A percentile compares a stretch with the other conserved stretches of the same genome.
These are phyloP conservation scores for Malus orientalis DNA, from an alignment of 306 rosid genomes.

Conservation along the genomic window DNA sequence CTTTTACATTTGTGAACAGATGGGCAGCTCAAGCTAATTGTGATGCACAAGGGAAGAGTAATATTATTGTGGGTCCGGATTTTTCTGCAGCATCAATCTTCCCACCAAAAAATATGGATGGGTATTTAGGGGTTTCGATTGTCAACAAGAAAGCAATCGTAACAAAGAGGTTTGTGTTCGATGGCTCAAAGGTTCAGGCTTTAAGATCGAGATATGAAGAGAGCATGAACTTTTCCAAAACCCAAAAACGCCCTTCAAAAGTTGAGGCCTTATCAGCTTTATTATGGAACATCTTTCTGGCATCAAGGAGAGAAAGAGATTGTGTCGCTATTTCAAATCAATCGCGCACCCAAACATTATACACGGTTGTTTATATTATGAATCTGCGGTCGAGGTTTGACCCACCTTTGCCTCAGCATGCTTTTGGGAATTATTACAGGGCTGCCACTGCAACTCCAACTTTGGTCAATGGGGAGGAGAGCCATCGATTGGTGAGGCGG, in stretches of 20 bases:
- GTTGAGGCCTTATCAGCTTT: constrained; percentile 50
- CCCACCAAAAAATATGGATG: constrained; percentile 26
- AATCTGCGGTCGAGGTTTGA: constrained; percentile 6
- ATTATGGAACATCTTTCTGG: constrained; percentile 35
- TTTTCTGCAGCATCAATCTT: constrained; percentile 36
- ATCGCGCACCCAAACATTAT: background rate
- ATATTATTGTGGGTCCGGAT: constrained; percentile 9
- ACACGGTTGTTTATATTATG: background rate
- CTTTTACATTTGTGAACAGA: constrained; percentile 20
- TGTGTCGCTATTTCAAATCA: no score
- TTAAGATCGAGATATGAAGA: constrained; percentile 19
- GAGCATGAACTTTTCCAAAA: background rate
- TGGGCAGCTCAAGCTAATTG: constrained; percentile 36
- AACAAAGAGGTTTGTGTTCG: constrained; percentile 40
- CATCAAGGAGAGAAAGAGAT: background rate
- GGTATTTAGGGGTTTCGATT: constrained; percentile 14
- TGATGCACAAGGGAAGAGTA: background rate
- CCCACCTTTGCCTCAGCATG: background rate
- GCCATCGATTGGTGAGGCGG: constrained; percentile 1
- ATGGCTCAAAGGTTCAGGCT: constrained; percentile 23
- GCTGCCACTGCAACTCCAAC: background rate
- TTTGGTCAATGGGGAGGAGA: background rate
- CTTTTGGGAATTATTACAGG: constrained; percentile 9
- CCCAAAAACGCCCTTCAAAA: constrained; percentile 24
- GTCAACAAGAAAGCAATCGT: constrained; percentile 23